Evolutionary conservation across 257 asterid genomes (phyloP).

Genomic region (Mitragyna speciosa): DNA sequence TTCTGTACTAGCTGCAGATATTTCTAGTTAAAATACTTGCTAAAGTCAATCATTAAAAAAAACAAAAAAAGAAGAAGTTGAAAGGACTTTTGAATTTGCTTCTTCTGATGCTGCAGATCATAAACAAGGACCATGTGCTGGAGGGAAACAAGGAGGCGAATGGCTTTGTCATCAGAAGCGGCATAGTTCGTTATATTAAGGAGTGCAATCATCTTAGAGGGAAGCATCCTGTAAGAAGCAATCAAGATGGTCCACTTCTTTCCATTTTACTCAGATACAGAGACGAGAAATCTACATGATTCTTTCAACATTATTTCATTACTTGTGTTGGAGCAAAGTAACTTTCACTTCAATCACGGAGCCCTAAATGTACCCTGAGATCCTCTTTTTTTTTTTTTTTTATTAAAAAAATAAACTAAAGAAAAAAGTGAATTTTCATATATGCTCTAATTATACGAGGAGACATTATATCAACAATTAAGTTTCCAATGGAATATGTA

Average conservation of each 20-base stretch:
- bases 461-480: not conserved
- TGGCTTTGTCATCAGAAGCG: slow-evolving; percentile 61
- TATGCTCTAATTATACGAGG: not conserved
- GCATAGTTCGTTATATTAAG: slow-evolving; percentile 59
- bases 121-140: slow-evolving; percentile 65
- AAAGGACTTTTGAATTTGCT: not conserved
- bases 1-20: not conserved
- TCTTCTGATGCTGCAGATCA: slow-evolving; percentile 45
- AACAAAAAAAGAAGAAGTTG: too few species aligned
- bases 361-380: not conserved
- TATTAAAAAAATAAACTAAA: too few species aligned
- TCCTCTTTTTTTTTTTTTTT: too few species aligned
- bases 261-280: not conserved
- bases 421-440: not conserved
- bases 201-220: slow-evolving; percentile 66
- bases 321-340: not conserved
- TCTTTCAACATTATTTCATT: not conserved
- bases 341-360: not conserved
- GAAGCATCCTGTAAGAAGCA: slow-evolving; percentile 43
- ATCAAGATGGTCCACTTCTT: not conserved
- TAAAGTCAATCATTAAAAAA: not conserved
- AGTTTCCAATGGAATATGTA: not conserved
- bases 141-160: slow-evolving; percentile 64
- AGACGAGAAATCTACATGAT: not conserved
- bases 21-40: not conserved